phyloP scores from a whole-genome alignment of 257 asterid genomes.

The Lycium ferocissimum region DNA sequence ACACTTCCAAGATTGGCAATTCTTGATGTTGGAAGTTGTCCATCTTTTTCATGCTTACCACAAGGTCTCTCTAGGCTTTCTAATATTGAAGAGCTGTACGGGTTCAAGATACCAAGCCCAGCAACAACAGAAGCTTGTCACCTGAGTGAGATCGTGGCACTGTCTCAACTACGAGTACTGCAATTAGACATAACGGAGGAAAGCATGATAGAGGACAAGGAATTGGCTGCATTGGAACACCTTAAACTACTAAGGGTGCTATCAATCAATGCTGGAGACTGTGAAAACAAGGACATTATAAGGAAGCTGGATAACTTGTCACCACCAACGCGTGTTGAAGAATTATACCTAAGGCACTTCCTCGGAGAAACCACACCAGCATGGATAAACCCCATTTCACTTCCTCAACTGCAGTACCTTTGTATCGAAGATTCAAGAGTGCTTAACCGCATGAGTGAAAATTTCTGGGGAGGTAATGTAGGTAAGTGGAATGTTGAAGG shows the following conservation, averaged over 20 bases:
- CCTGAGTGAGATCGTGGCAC: conserved; percentile 30
- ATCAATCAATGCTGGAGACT: conserved; percentile 40
- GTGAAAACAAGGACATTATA: conserved; percentile 26
- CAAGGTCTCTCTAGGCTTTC: conserved; percentile 31
- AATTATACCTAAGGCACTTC: conserved; percentile 38
- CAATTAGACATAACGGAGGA: conserved; percentile 40
- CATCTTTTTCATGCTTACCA: conserved; percentile 32
- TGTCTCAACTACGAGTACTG: conserved; percentile 38
- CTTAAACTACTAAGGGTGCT: conserved; percentile 36
- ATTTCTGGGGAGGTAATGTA: conserved; percentile 27
- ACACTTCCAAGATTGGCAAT: conserved; percentile 36
- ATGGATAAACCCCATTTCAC: conserved; percentile 42
- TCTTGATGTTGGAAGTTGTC: conserved; percentile 43
- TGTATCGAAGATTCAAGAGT: conserved; percentile 41
- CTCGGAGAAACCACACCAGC: conserved; percentile 37
- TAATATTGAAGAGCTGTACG: conserved; percentile 40
- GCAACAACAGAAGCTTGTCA: conserved; percentile 25
- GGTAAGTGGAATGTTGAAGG: conserved; percentile 39
- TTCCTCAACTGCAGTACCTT: conserved; percentile 40
- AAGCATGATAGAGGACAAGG: conserved; percentile 31
- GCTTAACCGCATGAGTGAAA: conserved; percentile 20
- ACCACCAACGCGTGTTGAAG: conserved; percentile 30
- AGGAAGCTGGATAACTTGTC: conserved; percentile 30
- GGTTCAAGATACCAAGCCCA: conserved; percentile 36
- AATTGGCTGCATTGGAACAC: conserved; percentile 26